Conservation (phyloP, 2,329 filamentous ascomycete species). For the Aspergillus spinulosporus region DNA sequence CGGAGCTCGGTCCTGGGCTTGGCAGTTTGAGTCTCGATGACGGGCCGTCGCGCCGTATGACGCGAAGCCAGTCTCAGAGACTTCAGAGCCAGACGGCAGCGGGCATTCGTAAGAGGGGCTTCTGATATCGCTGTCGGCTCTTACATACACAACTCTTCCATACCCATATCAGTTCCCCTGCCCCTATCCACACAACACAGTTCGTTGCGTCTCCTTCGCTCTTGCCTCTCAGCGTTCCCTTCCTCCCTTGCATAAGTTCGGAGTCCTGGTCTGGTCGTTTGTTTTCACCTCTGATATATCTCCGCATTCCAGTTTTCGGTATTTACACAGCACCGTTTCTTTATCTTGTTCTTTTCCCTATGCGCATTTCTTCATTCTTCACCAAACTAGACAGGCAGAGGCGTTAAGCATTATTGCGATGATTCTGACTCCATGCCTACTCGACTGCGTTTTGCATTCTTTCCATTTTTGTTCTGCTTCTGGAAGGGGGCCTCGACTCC, state of each 20-base stretch:
- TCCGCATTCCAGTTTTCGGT: neutral
- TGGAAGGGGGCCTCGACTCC: neutral
- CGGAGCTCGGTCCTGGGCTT: slow-evolving; percentile 36
- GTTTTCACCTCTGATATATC: neutral
- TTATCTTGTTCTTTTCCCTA: neutral
- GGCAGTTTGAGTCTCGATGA: slow-evolving; percentile 38
- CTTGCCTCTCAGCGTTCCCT: neutral
- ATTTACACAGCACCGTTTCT: neutral
- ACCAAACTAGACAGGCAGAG: neutral
- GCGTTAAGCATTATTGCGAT: neutral
- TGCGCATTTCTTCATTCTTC: neutral
- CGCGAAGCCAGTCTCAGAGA: slow-evolving; percentile 37
- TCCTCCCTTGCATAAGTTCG: neutral
- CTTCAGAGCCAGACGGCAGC: slow-evolving; percentile 16
- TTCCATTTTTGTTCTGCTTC: neutral
- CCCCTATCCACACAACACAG: neutral
- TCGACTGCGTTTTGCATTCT: neutral
- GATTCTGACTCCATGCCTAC: neutral
- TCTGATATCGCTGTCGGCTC: slow-evolving; percentile 8
- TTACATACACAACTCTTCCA: neutral
- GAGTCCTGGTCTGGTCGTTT: neutral
- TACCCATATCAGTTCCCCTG: neutral
- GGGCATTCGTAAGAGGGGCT: slow-evolving; percentile 18
- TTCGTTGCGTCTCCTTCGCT: neutral
- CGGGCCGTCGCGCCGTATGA: slow-evolving; percentile 33